Conservation (phyloP, 2,329 filamentous ascomycete genomes). For the Aureobasidium sp. region DNA sequence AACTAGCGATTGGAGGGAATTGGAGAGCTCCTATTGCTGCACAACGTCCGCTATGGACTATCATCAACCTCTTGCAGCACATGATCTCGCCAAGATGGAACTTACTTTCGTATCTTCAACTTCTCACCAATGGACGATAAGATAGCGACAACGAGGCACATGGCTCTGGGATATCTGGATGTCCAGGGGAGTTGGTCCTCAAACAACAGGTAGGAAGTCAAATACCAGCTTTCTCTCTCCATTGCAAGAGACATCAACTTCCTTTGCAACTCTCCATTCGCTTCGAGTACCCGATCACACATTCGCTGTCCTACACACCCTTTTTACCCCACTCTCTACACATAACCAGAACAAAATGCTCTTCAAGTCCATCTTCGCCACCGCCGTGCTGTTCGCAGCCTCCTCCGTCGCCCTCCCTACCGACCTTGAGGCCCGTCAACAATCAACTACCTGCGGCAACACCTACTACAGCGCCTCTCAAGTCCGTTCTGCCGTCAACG, state of each 20-base stretch:
- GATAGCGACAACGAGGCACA: neutral
- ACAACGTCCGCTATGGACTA: neutral
- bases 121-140: neutral
- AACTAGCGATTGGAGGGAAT: constrained; percentile 2
- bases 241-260: neutral
- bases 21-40: neutral
- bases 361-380: constrained; percentile 21
- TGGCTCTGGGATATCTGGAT: neutral
- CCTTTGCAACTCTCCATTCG: neutral
- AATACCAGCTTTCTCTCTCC: constrained; percentile 3
- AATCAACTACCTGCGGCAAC: constrained; percentile 46
- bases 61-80: neutral
- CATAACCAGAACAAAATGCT: constrained; percentile 17
- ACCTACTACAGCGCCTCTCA: constrained; percentile 43
- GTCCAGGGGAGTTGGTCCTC: neutral
- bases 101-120: neutral
- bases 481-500: constrained; percentile 41
- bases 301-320: neutral
- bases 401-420: constrained; percentile 20
- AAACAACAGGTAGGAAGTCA: neutral
- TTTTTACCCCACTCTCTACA: neutral
- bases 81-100: neutral
- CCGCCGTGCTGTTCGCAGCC: constrained; percentile 21
- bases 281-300: neutral
- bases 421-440: constrained; percentile 29